Percentiles rank a stretch among this genome's conserved stretches.
phyloP scores from a whole-genome alignment of 2,329 filamentous ascomycete genomes.

The Aspergillus glaucus region DNA sequence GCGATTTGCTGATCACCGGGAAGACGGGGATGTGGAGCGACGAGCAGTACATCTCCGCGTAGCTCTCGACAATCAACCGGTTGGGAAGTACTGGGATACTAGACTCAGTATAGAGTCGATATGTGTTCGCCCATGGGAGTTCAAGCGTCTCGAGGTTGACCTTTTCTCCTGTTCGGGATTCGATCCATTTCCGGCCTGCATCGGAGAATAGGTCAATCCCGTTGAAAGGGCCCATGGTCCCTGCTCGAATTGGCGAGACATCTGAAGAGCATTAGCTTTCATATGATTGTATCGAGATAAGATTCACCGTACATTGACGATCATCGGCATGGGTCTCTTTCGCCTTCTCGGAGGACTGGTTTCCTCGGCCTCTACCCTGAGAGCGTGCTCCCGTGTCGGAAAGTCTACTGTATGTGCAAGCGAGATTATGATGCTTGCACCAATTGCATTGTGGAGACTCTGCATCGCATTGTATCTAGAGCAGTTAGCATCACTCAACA shows the following conservation, averaged over 20 bases:
- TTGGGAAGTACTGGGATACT: background rate
- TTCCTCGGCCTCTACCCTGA: background rate
- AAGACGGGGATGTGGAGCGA: constrained; percentile 8
- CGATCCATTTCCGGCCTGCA: constrained; percentile 3
- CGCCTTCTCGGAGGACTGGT: background rate
- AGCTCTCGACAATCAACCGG: constrained; percentile 1
- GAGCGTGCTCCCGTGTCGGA: background rate
- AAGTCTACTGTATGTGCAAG: constrained; percentile 12
- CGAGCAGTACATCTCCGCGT: constrained; percentile 3
- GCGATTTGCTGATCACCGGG: constrained; percentile 8
- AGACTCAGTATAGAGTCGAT: background rate
- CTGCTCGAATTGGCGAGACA: background rate
- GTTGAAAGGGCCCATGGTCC: background rate
- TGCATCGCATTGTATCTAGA: constrained; percentile 11
- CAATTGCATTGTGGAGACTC: constrained; percentile 11
- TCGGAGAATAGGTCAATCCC: background rate
- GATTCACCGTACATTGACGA: background rate
- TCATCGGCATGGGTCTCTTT: background rate
- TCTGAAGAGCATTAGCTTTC: background rate
- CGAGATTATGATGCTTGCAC: constrained; percentile 12
- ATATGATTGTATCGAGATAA: too few species aligned
- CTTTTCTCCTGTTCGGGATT: constrained; percentile 2
- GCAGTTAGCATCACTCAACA: background rate
- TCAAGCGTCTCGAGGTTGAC: constrained; percentile 1
- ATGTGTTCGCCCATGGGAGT: constrained; percentile 1